A percentile compares a stretch with the other conserved stretches of the same genome.
These are phyloP conservation scores for Microdochium trichocladiopsis DNA, from an alignment of 2,329 filamentous ascomycete genomes.

Conservation along the genomic window DNA sequence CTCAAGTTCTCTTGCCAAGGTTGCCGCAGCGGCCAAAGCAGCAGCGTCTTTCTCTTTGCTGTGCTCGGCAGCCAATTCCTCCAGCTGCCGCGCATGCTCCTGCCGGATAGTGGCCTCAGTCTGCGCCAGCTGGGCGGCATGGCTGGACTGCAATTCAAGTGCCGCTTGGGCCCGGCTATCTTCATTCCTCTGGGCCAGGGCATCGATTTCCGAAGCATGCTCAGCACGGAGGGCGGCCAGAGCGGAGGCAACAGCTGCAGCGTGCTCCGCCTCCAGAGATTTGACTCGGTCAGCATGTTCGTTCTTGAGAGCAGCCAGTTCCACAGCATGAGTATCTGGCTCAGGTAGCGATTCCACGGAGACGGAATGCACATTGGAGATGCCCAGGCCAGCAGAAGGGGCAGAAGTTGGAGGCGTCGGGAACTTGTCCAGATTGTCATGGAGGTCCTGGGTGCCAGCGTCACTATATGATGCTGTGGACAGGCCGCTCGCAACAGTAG, in stretches of 20 bases:
- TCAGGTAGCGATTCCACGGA: conserved; percentile 25
- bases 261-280: conserved; percentile 15
- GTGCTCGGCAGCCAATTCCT: conserved; percentile 11
- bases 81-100: conserved; percentile 12
- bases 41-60: conserved; percentile 6
- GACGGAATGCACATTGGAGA: conserved; percentile 38
- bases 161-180: conserved; percentile 5
- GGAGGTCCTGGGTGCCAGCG: conserved; percentile 43
- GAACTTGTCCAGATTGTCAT: conserved; percentile 45
- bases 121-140: conserved; percentile 12
- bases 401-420: conserved; percentile 43
- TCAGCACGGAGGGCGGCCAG: conserved; percentile 5
- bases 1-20: conserved; percentile 9
- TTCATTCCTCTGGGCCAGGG: conserved; percentile 4
- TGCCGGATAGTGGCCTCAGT: conserved; percentile 9
- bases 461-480: conserved; percentile 46
- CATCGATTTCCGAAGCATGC: conserved; percentile 4
- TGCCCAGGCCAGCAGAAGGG: conserved; percentile 22
- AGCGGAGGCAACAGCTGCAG: conserved; percentile 11
- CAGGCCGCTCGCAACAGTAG: conserved; percentile 36
- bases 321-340: conserved; percentile 19
- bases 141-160: conserved; percentile 11
- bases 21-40: conserved; percentile 5
- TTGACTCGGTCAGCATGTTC: conserved; percentile 17
- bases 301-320: conserved; percentile 21